Conservation (phyloP, 768 basidiomycete genomes). For the Xerocomellus intermedius region DNA sequence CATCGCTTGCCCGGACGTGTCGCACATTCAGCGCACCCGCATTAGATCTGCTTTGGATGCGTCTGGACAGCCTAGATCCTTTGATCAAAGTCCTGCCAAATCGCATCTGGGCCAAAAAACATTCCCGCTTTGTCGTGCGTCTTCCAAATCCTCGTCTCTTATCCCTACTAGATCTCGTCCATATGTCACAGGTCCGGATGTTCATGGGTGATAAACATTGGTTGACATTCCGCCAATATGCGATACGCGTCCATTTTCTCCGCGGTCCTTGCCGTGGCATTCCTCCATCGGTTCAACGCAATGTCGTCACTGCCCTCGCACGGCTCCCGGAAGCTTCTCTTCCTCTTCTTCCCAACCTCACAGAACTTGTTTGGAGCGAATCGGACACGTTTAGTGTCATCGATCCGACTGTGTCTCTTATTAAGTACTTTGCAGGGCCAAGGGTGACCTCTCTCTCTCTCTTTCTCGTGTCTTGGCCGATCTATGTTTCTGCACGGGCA, state of each 20-base stretch:
- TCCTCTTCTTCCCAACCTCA: constrained; percentile 18
- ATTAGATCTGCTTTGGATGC: constrained; percentile 22
- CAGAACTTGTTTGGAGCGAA: constrained; percentile 7
- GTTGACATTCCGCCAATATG: constrained; percentile 17
- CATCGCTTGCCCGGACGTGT: constrained; percentile 20
- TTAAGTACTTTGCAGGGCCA: constrained; percentile 15
- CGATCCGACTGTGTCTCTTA: constrained; percentile 6
- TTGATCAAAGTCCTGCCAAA: constrained; percentile 15
- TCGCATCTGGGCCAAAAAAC: constrained; percentile 10
- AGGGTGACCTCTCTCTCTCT: not conserved
- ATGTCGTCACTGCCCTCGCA: constrained; percentile 6
- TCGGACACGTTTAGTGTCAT: not conserved
- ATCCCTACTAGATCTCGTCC: not conserved
- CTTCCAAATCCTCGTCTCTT: not conserved
- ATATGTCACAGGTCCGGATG: constrained; percentile 1
- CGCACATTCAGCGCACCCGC: constrained; percentile 16
- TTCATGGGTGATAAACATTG: constrained; percentile 13
- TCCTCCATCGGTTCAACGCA: not conserved
- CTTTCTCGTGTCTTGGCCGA: constrained; percentile 6
- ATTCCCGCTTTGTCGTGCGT: constrained; percentile 7
- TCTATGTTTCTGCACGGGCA: not conserved
- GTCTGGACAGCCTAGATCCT: constrained; percentile 13
- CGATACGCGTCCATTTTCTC: constrained; percentile 13
- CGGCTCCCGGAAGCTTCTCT: constrained; percentile 7
- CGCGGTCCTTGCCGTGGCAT: constrained; percentile 5